A percentile compares a stretch with the other conserved stretches of the same genome.
Evolutionary conservation across 2,329 filamentous ascomycete species (phyloP).

Genomic region (Cytospora piceae): DNA sequence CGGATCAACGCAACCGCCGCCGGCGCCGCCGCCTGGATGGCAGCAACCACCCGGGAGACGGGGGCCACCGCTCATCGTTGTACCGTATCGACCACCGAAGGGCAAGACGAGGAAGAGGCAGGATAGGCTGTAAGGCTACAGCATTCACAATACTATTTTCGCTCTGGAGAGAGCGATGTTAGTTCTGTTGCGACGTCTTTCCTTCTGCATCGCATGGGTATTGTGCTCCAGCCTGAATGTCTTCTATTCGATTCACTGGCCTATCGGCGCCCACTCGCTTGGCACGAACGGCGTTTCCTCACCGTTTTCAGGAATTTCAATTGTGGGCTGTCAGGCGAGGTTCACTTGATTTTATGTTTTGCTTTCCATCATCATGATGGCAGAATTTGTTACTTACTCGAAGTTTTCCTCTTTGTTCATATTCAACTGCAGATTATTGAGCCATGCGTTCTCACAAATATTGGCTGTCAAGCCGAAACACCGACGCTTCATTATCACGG

Average conservation of each 20-base stretch:
- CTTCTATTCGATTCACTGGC: neutral
- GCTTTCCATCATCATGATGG: neutral
- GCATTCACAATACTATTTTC: neutral
- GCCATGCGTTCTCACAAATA: neutral
- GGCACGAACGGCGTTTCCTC: neutral
- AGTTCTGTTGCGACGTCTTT: neutral
- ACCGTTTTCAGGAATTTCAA: neutral
- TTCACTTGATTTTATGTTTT: neutral
- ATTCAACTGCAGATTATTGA: neutral
- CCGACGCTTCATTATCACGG: neutral
- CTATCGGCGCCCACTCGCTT: neutral
- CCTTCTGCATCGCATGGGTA: neutral
- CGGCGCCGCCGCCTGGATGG: neutral
- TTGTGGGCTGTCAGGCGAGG: neutral
- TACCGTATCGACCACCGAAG: conserved; percentile 18
- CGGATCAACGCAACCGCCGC: neutral
- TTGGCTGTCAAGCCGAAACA: neutral
- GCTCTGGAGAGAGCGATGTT: neutral
- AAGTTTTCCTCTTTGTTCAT: neutral
- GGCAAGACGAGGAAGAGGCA: conserved; percentile 24
- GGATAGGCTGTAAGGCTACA: conserved; percentile 5
- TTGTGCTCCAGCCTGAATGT: neutral
- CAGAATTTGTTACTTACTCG: neutral
- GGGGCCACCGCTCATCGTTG: neutral
- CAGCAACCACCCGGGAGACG: neutral